These are phyloP conservation scores for Pseudonitzschia pungens DNA, from an alignment of 108 stramenopile species.

Conservation along the genomic window DNA sequence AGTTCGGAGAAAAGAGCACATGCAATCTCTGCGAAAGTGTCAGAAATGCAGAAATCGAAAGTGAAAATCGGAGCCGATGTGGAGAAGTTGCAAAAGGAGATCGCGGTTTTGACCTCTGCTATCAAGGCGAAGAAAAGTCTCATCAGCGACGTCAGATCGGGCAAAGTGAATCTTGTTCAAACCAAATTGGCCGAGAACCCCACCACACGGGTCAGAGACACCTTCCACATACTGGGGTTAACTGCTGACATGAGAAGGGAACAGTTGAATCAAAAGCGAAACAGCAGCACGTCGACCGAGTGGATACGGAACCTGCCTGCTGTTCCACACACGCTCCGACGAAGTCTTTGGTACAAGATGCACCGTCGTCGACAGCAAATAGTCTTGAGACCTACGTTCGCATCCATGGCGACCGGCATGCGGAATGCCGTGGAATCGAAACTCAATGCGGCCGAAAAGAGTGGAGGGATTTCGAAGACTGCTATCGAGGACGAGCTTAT, in stretches of 20 bases:
- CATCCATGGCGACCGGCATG: constrained; percentile 28
- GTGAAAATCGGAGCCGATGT: constrained; percentile 19
- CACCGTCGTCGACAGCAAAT: constrained; percentile 52
- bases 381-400: constrained; percentile 42
- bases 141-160: neutral
- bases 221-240: constrained; percentile 28
- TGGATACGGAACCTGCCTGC: constrained; percentile 47
- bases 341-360: constrained; percentile 58
- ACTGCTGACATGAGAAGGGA: constrained; percentile 47
- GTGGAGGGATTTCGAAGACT: neutral
- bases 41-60: constrained; percentile 23
- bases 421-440: constrained; percentile 6
- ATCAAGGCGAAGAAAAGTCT: constrained; percentile 29
- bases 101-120: neutral
- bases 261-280: constrained; percentile 44
- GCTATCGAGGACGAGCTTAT: constrained; percentile 22
- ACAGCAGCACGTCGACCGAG: constrained; percentile 24
- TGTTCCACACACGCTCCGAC: constrained; percentile 34
- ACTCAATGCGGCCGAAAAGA: neutral
- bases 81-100: constrained; percentile 26
- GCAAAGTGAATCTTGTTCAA: neutral
- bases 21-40: constrained; percentile 17
- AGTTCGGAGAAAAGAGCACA: constrained; percentile 26
- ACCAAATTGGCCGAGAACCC: constrained; percentile 23
- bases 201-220: constrained; percentile 37